phyloP scores from a whole-genome alignment of 306 rosid species.

The Malus asiatica region DNA sequence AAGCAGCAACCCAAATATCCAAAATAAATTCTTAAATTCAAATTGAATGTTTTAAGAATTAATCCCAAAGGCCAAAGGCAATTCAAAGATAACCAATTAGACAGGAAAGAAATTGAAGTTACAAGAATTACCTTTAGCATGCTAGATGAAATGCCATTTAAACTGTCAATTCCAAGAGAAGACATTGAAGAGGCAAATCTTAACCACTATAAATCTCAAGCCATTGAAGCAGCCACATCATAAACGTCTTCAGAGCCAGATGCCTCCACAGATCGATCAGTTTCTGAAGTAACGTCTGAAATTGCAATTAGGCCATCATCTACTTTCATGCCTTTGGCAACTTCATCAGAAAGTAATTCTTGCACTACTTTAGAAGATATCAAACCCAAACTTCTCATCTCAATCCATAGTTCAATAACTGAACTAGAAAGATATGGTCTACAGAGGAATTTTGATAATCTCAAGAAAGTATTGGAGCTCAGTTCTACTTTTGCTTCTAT shows the following conservation, averaged over 20 bases:
- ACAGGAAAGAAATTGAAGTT: not conserved
- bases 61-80: not conserved
- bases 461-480: slow-evolving; percentile 31
- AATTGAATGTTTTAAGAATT: not conserved
- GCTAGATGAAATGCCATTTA: not conserved
- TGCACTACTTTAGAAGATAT: slow-evolving; percentile 27
- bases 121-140: not conserved
- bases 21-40: not conserved
- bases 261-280: slow-evolving; percentile 20
- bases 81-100: not conserved
- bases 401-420: slow-evolving; percentile 24
- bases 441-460: slow-evolving; percentile 24
- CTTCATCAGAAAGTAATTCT: not conserved
- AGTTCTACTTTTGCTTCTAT: slow-evolving; percentile 38
- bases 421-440: slow-evolving; percentile 14
- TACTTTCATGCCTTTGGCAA: slow-evolving; percentile 8
- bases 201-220: slow-evolving; percentile 3
- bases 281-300: slow-evolving; percentile 7
- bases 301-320: slow-evolving; percentile 15
- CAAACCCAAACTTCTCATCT: slow-evolving; percentile 47
- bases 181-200: slow-evolving; percentile 1
- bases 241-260: slow-evolving; percentile 45
- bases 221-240: slow-evolving; percentile 38
- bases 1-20: not conserved
- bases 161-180: not conserved